Evolutionary conservation across 495 filamentous ascomycete genomes (phyloP), one percentile per base, ranked within the genome.

Genomic region (Aspergillus sclerotiicarbonarius): DNA sequence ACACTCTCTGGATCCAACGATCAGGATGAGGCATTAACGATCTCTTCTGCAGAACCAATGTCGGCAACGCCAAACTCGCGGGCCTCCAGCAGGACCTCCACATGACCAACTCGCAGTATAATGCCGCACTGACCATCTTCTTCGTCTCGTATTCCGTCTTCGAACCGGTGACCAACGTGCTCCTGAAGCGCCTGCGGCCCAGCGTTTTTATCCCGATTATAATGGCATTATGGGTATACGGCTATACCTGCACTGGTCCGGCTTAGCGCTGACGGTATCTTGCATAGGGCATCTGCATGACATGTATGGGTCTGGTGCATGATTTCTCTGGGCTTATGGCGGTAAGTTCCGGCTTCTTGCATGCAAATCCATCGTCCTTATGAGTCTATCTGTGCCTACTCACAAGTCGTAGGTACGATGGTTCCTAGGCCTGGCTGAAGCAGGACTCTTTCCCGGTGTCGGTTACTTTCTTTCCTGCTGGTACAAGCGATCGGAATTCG

Each of bases 71-170:
- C 8, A 92, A 91, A 64, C 84, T 96, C 49, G 89, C 85, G 48
- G 87, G 88, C 33, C 76, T 96, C 2, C 60, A 81, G n/a, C 69
- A 76, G 12, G 82, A 87, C 56, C 77, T 96, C 3, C 41, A 76
- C 25, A 84, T 96, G 76, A 83, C 78, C 5, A 72, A 81, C 39
- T 72, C 78, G 18, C 84, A 92, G 65, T 97, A 92, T 73, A 95
- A 93, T 68, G 80, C 81, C 9, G 78, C 85, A 5, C 81, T 96
- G 1, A 87, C 87, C 35, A 88, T 96, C 64, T 97, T 96, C 75
- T 98, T 97, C 77, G 82, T 96, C 25, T 95, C 90, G 19, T 98
- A 98, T 71, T 80, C 90, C 37, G 72, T 91, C 39, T 90, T 91
- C 58, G 92, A 96, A 77, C 91, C 92, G 0, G 58, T 92, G 33